A percentile compares a stretch with the other conserved stretches of the same genome.
Evolutionary conservation across 768 basidiomycete genomes (phyloP).

Genomic region (Collybia sp.): DNA sequence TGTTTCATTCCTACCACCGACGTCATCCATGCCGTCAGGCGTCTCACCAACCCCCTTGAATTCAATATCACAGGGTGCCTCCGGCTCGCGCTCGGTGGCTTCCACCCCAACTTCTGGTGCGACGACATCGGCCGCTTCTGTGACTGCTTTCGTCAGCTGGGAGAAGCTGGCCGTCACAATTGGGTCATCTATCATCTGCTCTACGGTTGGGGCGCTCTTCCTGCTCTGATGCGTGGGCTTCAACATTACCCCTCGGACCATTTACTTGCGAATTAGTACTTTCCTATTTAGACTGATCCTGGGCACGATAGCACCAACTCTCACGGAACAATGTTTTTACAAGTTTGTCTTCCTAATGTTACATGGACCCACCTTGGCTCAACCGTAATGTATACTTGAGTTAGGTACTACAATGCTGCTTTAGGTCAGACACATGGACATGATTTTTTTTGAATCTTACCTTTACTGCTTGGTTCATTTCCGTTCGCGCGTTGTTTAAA

Average conservation of each 20-base stretch:
- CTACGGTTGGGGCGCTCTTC: conserved; percentile 17
- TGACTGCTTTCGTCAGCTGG: conserved; percentile 12
- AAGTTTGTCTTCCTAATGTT: no score
- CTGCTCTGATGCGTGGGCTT: conserved; percentile 14
- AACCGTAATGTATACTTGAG: no score
- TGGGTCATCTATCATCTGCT: conserved; percentile 18
- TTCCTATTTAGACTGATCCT: not conserved
- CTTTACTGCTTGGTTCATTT: not conserved
- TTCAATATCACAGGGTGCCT: conserved; percentile 4
- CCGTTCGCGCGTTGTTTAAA: conserved; percentile 25
- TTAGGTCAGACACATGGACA: conserved; percentile 1
- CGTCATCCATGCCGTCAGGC: conserved; percentile 4
- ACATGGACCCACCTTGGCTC: no score
- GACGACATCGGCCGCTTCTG: conserved; percentile 8
- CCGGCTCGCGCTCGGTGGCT: not conserved
- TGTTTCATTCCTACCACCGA: not conserved
- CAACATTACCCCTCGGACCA: not conserved
- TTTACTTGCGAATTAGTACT: not conserved
- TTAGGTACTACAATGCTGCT: not conserved
- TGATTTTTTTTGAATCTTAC: not conserved
- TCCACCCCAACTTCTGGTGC: conserved; percentile 4
- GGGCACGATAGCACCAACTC: no score
- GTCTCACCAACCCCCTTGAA: conserved; percentile 3
- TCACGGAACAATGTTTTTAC: no score
- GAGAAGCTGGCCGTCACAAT: conserved; percentile 17